phyloP scores from a whole-genome alignment of 1,139 yeast species.

The Debaryomyces subglobosus region DNA sequence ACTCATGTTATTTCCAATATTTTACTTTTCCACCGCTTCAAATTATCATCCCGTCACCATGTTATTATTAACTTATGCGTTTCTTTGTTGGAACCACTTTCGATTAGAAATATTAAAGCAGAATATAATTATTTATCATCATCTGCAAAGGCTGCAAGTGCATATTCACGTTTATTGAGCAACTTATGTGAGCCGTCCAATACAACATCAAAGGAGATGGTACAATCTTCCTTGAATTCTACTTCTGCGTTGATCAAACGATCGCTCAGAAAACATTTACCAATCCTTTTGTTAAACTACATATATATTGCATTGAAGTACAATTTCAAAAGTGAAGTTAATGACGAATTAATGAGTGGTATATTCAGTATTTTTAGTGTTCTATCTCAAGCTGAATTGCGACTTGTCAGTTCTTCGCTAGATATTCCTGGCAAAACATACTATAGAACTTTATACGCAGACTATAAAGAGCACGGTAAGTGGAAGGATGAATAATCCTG shows the following conservation, averaged over 20 bases:
- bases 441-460: conserved; percentile 67
- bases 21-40: conserved; percentile 67
- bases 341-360: conserved; percentile 57
- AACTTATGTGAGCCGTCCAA: conserved; percentile 74
- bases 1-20: conserved; percentile 56
- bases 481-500: conserved; percentile 67
- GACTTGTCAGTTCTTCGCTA: conserved; percentile 64
- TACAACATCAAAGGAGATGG: conserved; percentile 20
- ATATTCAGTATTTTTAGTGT: conserved; percentile 69
- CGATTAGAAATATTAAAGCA: conserved; percentile 23
- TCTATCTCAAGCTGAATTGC: conserved; percentile 67
- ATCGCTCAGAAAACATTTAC: conserved; percentile 63
- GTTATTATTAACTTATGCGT: conserved; percentile 53
- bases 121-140: background rate
- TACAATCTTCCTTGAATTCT: conserved; percentile 51
- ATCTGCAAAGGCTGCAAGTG: conserved; percentile 36
- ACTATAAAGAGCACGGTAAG: conserved; percentile 77
- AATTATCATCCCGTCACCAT: conserved; percentile 75
- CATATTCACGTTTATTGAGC: conserved; percentile 60
- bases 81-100: conserved; percentile 50
- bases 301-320: conserved; percentile 53
- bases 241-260: conserved; percentile 57
- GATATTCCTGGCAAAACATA: conserved; percentile 73
- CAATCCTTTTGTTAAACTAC: conserved; percentile 61
- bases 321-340: conserved; percentile 51